Percentiles rank a stretch among this genome's conserved stretches.
Conservation (phyloP, 352 stramenopile genomes). For the Aphanomyces invadans region DNA sequence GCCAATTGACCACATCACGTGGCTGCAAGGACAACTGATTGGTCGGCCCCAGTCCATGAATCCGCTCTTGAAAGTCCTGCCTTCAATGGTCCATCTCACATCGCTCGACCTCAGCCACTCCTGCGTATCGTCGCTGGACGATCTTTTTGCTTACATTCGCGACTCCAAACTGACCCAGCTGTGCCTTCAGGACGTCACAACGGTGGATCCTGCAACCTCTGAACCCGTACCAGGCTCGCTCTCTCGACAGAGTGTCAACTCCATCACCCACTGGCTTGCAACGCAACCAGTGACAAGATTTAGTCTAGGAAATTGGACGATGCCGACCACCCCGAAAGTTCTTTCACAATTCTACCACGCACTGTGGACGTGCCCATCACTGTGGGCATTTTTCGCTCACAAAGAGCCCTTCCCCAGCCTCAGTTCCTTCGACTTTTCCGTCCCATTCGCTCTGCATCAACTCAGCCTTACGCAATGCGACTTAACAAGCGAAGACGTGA, state of each 20-base stretch:
- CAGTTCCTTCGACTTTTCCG: background rate
- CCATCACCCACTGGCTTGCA: slow-evolving; percentile 4
- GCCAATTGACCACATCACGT: background rate
- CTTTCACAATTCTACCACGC: slow-evolving; percentile 4
- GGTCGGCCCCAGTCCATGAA: background rate
- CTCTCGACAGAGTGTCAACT: background rate
- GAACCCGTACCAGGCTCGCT: background rate
- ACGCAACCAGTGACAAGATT: background rate
- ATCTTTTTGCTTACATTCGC: slow-evolving; percentile 1
- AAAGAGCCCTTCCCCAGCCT: background rate
- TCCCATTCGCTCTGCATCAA: background rate
- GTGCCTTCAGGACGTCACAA: background rate
- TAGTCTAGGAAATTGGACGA: background rate
- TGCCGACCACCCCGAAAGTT: background rate
- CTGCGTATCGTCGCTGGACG: background rate
- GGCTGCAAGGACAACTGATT: background rate
- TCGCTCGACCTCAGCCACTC: background rate
- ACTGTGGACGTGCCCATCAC: background rate
- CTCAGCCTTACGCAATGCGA: background rate
- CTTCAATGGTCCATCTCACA: background rate
- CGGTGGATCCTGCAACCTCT: background rate
- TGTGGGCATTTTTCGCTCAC: background rate
- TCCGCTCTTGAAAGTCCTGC: background rate
- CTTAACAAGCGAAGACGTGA: background rate
- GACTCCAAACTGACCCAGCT: slow-evolving; percentile 9